A percentile compares a stretch with the other conserved stretches of the same genome.
phyloP scores from a whole-genome alignment of 2,329 filamentous ascomycete genomes.

The Cercospora sp. region DNA sequence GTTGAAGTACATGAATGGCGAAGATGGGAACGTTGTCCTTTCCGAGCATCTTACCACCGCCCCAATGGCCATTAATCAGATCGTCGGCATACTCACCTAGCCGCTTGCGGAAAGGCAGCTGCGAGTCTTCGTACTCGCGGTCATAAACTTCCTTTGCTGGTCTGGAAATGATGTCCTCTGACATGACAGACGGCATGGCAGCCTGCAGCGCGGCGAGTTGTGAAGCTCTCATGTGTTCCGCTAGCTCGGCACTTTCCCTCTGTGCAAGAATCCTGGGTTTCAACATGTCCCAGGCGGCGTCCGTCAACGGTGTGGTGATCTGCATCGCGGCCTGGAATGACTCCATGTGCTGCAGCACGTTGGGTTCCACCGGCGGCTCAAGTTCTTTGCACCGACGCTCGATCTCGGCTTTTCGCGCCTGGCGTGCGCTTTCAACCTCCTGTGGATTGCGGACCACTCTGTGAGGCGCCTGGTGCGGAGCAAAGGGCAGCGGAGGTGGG shows the following conservation, averaged over 20 bases:
- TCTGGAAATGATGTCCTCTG: constrained; percentile 51
- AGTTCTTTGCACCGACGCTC: constrained; percentile 66
- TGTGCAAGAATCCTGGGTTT: constrained; percentile 68
- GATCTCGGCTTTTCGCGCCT: constrained; percentile 66
- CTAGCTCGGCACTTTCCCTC: constrained; percentile 62
- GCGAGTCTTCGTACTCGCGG: constrained; percentile 68
- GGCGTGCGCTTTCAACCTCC: constrained; percentile 65
- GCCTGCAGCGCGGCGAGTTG: constrained; percentile 45
- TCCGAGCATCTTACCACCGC: constrained; percentile 61
- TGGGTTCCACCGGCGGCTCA: constrained; percentile 63
- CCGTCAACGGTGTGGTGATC: constrained; percentile 66
- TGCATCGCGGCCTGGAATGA: constrained; percentile 73
- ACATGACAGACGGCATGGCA: constrained; percentile 49
- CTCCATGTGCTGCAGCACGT: constrained; percentile 67
- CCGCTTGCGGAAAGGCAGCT: constrained; percentile 65
- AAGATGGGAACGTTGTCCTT: constrained; percentile 67
- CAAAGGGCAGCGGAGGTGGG: constrained; percentile 13
- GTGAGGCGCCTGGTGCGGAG: constrained; percentile 23
- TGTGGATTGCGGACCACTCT: constrained; percentile 57
- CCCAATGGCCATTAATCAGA: constrained; percentile 66
- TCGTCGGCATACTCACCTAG: constrained; percentile 70
- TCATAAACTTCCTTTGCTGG: constrained; percentile 62
- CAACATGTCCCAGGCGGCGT: constrained; percentile 68
- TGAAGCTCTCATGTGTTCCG: constrained; percentile 52
- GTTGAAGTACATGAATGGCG: constrained; percentile 68